Evolutionary conservation across 2,329 filamentous ascomycete genomes (phyloP).

Genomic region (Diaporthe citrichinensis): DNA sequence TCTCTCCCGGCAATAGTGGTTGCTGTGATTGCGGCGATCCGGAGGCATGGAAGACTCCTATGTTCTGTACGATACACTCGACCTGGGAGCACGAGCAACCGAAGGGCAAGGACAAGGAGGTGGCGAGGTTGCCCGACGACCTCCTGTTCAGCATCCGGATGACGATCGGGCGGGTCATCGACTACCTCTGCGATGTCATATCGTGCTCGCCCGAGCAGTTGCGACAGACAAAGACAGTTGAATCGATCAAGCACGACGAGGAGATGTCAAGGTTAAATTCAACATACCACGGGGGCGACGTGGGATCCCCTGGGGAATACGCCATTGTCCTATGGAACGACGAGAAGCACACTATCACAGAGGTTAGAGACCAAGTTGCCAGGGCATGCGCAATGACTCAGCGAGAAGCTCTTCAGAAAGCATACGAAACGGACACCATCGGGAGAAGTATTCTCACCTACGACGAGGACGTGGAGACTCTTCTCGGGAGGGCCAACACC

Average conservation of each 20-base stretch:
- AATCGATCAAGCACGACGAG: constrained; percentile 87
- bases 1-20: constrained; percentile 91
- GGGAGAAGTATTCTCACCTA: constrained; percentile 90
- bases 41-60: constrained; percentile 90
- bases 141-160: constrained; percentile 83
- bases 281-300: constrained; percentile 79
- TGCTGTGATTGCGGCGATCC: constrained; percentile 98
- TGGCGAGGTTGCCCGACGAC: constrained; percentile 77
- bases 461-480: constrained; percentile 76
- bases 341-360: constrained; percentile 95
- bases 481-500: constrained; percentile 84
- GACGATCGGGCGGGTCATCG: constrained; percentile 87
- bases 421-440: constrained; percentile 89
- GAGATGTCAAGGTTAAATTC: constrained; percentile 81
- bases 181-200: constrained; percentile 98
- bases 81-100: constrained; percentile 63
- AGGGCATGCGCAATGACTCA: constrained; percentile 84
- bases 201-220: constrained; percentile 98
- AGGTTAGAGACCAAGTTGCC: constrained; percentile 91
- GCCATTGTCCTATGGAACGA: constrained; percentile 96
- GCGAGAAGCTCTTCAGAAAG: constrained; percentile 79
- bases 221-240: constrained; percentile 84
- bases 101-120: constrained; percentile 74
- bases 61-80: constrained; percentile 95
- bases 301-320: constrained; percentile 80